Conservation (phyloP, 2,329 filamentous ascomycete genomes). For the Grosmannia serpens region DNA sequence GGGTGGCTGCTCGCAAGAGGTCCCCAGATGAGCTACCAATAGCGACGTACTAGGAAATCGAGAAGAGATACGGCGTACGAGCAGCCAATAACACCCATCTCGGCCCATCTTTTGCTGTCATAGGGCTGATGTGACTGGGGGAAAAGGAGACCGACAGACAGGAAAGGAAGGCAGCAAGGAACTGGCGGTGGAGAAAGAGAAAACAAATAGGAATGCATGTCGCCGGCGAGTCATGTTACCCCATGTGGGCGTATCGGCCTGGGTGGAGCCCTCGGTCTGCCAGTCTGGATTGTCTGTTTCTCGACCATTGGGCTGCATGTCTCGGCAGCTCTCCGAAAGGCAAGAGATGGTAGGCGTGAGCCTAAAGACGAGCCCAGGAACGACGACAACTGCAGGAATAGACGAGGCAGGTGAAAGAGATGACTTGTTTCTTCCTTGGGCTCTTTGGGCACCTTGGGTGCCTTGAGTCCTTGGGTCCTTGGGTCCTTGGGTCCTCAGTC, state of each 20-base stretch:
- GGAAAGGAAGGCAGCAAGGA: background rate
- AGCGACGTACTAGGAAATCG: background rate
- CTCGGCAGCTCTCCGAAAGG: background rate
- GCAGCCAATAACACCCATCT: background rate
- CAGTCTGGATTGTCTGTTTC: background rate
- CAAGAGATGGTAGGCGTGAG: background rate
- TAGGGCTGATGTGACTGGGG: conserved; percentile 1
- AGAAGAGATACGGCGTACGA: background rate
- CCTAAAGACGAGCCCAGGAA: no score
- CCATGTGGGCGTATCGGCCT: background rate
- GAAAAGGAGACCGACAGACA: background rate
- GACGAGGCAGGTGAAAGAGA: no score
- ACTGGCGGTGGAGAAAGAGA: background rate
- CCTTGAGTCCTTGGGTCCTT: no score
- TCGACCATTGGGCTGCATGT: background rate
- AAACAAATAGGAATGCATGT: background rate
- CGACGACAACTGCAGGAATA: no score
- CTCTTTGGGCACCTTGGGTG: no score
- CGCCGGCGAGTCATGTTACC: background rate
- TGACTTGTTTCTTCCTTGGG: no score
- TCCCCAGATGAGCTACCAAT: background rate
- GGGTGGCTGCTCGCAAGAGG: background rate
- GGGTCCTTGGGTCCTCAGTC: no score
- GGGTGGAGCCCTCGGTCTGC: background rate
- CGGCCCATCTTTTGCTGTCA: background rate